Base-by-base conservation (phyloP, 345 rosid species). In the Eutrema heterophyllum region DNA sequence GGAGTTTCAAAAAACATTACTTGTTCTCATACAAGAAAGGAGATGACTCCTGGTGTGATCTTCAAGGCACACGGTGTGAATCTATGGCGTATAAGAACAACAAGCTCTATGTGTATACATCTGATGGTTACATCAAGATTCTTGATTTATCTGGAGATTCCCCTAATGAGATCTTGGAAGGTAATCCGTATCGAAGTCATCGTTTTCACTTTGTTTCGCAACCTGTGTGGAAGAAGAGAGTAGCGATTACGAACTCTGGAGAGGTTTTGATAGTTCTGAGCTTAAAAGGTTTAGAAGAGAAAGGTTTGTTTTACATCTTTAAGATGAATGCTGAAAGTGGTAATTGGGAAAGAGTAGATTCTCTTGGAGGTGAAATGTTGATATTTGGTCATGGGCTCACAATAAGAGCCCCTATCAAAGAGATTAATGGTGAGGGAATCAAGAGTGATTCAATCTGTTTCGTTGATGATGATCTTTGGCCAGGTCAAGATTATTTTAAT, bases 361-460 rank as follows among this genome's bases (percentile, higher is more conserved):
- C 64, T 53, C 32, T 64, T 21, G 76, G 70, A 21, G 71, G 51
- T 64, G 71, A 64, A 14, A 43, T 73, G 70, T 64, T 73, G 64
- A 64, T 73, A 1, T 64, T 64, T 54, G 71, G 64, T 44, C 56
- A 64, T 44, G 70, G 77, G 6, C 49, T 54, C 11, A 73, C 71
- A 7, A 29, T 64, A 35, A 73, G 48, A 54, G 54, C 70, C 45
- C 77, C 64, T 21, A 43, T 26, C 10, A 72, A 64, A 26, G 70
- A 64, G 26, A 53, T 33, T 9, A 6, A 29, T 45, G 70, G 55
- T 13, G 38, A 43, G 16, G 70, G 64, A 64, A 30, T 72, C 14
- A 55, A 64, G 64, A n/a, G 77, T 53, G 70, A 64, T 55, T 43
- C 70, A 11, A 44, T 72, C 6, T 72, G 64, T 44, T 72, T 64